Base-by-base conservation (phyloP, 2,329 filamentous ascomycete species). In the Periconia sp. region DNA sequence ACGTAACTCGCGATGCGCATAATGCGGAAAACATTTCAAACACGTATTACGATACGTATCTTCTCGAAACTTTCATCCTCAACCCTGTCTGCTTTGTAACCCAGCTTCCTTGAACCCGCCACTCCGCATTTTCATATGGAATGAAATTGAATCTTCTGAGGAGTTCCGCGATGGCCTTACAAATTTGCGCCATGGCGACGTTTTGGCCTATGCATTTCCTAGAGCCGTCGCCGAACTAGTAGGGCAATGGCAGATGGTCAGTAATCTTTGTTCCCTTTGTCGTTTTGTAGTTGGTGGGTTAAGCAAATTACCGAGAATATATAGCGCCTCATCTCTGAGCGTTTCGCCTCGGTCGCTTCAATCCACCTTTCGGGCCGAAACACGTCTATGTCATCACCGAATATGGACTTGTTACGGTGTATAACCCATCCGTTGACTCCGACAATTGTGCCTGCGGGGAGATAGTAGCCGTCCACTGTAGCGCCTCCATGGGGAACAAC, bases 181-280 rank as follows among this genome's bases (percentile, higher is more conserved):
- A 27, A 8, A 60, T 58, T 45, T 62, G 58, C 40, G 55, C 60
- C 43, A 69, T 70, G 2, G 64, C 62, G 41, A 52, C 23, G 41
- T 44, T 47, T 40, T 37, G 42, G 6, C 50, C 50, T 30, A 53
- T 49, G 27, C 50, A 53, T 15, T 43, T 41, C 41, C 50, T 43
- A 5, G 50, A 46, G 11, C 50, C 50, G 18, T 18, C 44, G 3
- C 45, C 45, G n/a, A 53, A 53, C 23, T 15, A 45, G 50, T 27
- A 44, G 6, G 14, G 35, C 44, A 44, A 40, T 40, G 19, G n/a
- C 17, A n/a, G 45, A 20, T 49, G 45, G 35, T 43, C 23, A 19
- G 35, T 18, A 23, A 49, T 49, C 18, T n/a, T 31, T 44, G n/a
- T n/a, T 44, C 42, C 13, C 35, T 3, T 3, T 40, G 14, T n/a